Base-by-base conservation (phyloP, 1,284 basidiomycete species). In the Acaromyces ingoldii region DNA sequence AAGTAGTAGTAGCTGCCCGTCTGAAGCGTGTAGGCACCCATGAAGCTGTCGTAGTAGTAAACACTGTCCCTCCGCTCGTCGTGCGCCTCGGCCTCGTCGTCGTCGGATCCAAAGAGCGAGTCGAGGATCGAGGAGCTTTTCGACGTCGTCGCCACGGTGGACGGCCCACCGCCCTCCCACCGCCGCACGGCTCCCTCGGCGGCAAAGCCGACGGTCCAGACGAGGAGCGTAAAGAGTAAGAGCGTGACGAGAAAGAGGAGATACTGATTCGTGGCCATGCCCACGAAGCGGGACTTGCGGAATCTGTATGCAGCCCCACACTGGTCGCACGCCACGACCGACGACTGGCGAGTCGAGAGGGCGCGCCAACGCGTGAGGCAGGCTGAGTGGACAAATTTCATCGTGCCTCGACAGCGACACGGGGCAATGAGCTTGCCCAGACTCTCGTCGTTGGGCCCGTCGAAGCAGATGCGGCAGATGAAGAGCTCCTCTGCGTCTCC, bases 311-410 rank as follows among this genome's bases (percentile, higher is more conserved):
- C 58, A 19, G 66, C 54, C 1, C 68, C 66, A 49, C 70, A 72
- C 43, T 70, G 70, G 37, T 72, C 70, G 49, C 70, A 72, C 3
- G 53, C 51, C 4, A 64, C 49, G 2, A 53, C 58, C 6, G 67
- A 70, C 0, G 55, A 53, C 4, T 57, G 43, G 9, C 66, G 57
- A 13, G 47, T 51, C 3, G 67, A 67, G 11, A 56, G 40, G 1
- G 53, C 45, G 4, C 70, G 57, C 70, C 70, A 72, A 7, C 52
- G 48, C 19, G 68, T 63, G 13, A 72, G 51, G 51, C 70, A 72
- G n/a, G 58, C 59, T n/a, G 63, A 57, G 38, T 72, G 70, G 22
- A 72, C 67, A 40, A 63, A 72, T 53, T 55, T 63, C 67, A 70
- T 67, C n/a, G 69, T 69, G 10, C 69, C 69, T n/a, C 58, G 54